phyloP scores from a whole-genome alignment of 306 rosid species.

The Prunus salicina region DNA sequence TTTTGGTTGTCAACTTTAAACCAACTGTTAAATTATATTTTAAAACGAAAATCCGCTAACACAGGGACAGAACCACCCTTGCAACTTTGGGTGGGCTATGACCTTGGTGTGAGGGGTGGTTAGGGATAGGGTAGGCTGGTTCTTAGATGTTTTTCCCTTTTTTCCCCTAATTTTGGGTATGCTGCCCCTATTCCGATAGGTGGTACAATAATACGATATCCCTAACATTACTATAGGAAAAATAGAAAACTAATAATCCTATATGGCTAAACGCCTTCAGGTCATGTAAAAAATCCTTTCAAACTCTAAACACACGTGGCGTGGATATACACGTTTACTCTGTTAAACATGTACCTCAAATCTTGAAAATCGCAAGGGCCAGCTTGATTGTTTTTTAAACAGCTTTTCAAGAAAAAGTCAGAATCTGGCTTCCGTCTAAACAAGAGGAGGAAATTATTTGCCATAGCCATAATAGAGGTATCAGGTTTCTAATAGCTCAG shows the following conservation, averaged over 20 bases:
- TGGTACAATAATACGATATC: too few species aligned
- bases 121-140: too few species aligned
- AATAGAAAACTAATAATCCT: too few species aligned
- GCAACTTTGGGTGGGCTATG: too few species aligned
- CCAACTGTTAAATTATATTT: too few species aligned
- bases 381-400: not conserved
- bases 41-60: not conserved
- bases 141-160: too few species aligned
- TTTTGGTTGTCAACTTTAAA: not conserved
- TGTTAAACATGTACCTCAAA: not conserved
- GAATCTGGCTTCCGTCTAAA: not conserved
- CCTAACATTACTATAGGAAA: too few species aligned
- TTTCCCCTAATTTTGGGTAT: too few species aligned
- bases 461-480: not conserved
- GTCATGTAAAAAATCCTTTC: not conserved
- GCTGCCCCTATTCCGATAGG: too few species aligned
- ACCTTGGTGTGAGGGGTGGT: too few species aligned
- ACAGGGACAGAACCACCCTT: too few species aligned
- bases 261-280: not conserved
- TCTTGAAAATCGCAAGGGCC: not conserved
- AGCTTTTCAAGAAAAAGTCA: not conserved
- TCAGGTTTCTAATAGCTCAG: not conserved
- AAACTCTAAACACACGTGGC: not conserved
- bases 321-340: not conserved
- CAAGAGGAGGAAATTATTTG: not conserved